Percentiles rank a stretch among this genome's conserved stretches.
Conservation (phyloP, 148 eudicot genomes). For the Polygonum aviculare region DNA sequence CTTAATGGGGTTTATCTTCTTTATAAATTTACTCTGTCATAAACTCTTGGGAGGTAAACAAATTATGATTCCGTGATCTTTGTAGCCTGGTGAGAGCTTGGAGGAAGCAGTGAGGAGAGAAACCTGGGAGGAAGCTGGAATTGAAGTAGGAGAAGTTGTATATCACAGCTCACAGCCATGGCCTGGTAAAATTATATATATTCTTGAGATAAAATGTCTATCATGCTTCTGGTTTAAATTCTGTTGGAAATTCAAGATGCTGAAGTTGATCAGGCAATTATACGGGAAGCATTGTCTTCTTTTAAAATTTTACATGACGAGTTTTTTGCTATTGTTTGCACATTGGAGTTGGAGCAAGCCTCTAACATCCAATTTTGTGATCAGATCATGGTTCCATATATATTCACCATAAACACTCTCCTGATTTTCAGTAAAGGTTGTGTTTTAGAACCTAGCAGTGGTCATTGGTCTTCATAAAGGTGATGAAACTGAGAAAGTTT, state of each 20-base stretch:
- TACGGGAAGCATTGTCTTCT: background rate
- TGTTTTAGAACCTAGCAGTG: background rate
- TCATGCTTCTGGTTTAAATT: background rate
- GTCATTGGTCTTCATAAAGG: background rate
- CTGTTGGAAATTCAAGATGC: background rate
- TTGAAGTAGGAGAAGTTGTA: constrained; percentile 87
- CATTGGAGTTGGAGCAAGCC: background rate
- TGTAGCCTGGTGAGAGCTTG: constrained; percentile 94
- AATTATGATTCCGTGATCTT: background rate
- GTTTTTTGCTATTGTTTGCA: background rate
- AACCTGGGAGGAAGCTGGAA: constrained; percentile 96
- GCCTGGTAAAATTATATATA: constrained; percentile 49
- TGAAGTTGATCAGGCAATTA: background rate
- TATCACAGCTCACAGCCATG: constrained; percentile 99
- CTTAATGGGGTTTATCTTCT: background rate
- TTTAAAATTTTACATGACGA: background rate
- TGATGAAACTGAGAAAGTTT: too few relatives aligned
- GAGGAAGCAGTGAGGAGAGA: constrained; percentile 99
- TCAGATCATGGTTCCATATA: background rate
- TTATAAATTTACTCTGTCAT: background rate
- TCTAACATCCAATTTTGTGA: background rate
- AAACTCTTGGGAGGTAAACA: background rate
- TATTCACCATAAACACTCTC: background rate
- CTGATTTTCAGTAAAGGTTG: background rate
- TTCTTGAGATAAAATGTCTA: background rate